Base-by-base conservation (phyloP, 2,329 filamentous ascomycete genomes). In the Xylogone sp. region DNA sequence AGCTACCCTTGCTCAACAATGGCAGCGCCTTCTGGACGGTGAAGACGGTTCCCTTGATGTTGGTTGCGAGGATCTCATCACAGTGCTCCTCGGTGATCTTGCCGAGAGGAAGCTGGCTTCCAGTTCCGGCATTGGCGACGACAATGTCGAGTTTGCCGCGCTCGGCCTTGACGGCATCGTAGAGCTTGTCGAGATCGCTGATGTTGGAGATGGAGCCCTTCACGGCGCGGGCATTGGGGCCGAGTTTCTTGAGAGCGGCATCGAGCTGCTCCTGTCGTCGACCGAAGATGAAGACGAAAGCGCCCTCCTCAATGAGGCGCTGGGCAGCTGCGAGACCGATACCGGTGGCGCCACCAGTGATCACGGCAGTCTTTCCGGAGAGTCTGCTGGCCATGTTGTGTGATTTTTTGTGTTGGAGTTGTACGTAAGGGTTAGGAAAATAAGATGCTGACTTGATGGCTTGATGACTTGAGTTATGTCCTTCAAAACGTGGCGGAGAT, bases 1-100 rank as follows among this genome's bases (percentile, higher is more conserved):
- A 59, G 39, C 56, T 56, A 24, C 57, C 57, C 45, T 47, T 10
- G 34, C 49, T 47, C 56, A 59, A 59, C 24, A 59, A 49, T 42
- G 57, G 57, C 45, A 59, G 54, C 4, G 56, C 65, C 3, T 67
- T 66, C 44, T 74, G 68, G 3, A 62, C 56, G 31, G 67, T 54
- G 56, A 68, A 69, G 12, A 75, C 51, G 1, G 69, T 56, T 1
- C 69, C 68, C 12, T 64, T 60, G 2, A 70, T 57, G 50, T 72
- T 73, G 49, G 62, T 51, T 21, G 59, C 53, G 46, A 73, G 68
- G 1, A 62, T 55, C 3, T 61, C 59, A 13, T 63, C 49, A 27
- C 50, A 54, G 51, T 59, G 57, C 52, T 59, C 57, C 39, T 54
- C 54, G 42, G 57, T 59, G 56, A 59, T 55, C 42, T 59, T 44